These are phyloP conservation scores for Craterostigma plantagineum DNA, from an alignment of 257 asterid species.

Conservation along the genomic window DNA sequence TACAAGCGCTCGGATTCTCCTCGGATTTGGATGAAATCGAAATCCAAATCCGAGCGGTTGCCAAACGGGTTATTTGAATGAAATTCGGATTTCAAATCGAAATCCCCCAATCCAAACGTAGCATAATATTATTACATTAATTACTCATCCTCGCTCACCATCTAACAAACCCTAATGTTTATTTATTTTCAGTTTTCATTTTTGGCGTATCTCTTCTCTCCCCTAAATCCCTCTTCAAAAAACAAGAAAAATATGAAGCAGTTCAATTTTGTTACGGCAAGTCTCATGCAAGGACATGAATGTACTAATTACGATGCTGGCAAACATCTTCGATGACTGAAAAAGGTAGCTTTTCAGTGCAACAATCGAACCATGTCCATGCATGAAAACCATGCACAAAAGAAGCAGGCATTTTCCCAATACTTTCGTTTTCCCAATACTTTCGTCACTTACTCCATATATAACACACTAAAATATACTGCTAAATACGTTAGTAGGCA, in stretches of 20 bases:
- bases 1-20: no score
- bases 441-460: no score
- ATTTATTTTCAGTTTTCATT: background rate
- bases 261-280: slow-evolving; percentile 28
- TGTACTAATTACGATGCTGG: no score
- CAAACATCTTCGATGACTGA: slow-evolving; percentile 34
- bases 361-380: slow-evolving; percentile 22
- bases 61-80: no score
- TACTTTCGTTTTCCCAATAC: background rate
- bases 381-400: slow-evolving; percentile 49
- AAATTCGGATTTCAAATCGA: no score
- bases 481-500: no score
- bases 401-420: slow-evolving; percentile 10
- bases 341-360: slow-evolving; percentile 30
- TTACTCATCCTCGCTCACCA: background rate
- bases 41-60: no score
- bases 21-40: no score
- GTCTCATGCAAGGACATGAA: slow-evolving; percentile 10
- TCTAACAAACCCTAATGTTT: no score
- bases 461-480: no score
- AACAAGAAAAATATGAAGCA: slow-evolving; percentile 2
- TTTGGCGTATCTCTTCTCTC: no score
- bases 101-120: no score
- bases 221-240: background rate
- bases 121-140: background rate